phyloP scores from a whole-genome alignment of 352 stramenopile species.

The Phytopythium delawarense region DNA sequence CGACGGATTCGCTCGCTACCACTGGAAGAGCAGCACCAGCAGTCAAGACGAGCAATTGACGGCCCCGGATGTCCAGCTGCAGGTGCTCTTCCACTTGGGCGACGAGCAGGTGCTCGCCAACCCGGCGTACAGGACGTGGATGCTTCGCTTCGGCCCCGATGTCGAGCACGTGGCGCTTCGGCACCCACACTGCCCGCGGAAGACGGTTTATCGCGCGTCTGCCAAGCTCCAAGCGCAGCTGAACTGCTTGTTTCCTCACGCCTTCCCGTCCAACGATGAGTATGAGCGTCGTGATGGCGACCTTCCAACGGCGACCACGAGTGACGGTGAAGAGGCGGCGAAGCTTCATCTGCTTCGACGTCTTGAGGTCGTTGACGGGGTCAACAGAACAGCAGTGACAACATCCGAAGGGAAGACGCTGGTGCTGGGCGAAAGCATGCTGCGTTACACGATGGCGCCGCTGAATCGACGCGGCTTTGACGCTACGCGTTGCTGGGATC shows the following conservation, averaged over 20 bases:
- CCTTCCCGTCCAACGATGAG: constrained; percentile 48
- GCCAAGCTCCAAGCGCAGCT: constrained; percentile 69
- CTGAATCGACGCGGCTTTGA: constrained; percentile 62
- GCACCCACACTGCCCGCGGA: constrained; percentile 41
- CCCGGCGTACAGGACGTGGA: constrained; percentile 58
- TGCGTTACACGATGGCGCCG: constrained; percentile 62
- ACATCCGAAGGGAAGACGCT: constrained; percentile 15
- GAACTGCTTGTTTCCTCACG: constrained; percentile 53
- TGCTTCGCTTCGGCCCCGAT: constrained; percentile 43
- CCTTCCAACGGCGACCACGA: too few relatives aligned
- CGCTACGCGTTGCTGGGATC: constrained; percentile 38
- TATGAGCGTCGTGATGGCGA: constrained; percentile 36
- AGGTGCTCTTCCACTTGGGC: constrained; percentile 64
- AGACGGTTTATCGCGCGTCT: constrained; percentile 72
- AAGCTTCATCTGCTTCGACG: not conserved
- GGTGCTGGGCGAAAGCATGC: constrained; percentile 63
- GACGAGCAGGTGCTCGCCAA: constrained; percentile 39
- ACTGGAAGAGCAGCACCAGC: constrained; percentile 4
- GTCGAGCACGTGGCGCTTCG: constrained; percentile 61
- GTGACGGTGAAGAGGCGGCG: not conserved
- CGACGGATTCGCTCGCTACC: constrained; percentile 41
- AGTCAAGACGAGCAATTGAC: constrained; percentile 9
- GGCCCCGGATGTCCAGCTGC: constrained; percentile 37
- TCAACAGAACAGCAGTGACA: not conserved
- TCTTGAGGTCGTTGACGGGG: not conserved